Evolutionary conservation across 1,284 basidiomycete genomes (phyloP).

Genomic region (Rhodotorula sp.): DNA sequence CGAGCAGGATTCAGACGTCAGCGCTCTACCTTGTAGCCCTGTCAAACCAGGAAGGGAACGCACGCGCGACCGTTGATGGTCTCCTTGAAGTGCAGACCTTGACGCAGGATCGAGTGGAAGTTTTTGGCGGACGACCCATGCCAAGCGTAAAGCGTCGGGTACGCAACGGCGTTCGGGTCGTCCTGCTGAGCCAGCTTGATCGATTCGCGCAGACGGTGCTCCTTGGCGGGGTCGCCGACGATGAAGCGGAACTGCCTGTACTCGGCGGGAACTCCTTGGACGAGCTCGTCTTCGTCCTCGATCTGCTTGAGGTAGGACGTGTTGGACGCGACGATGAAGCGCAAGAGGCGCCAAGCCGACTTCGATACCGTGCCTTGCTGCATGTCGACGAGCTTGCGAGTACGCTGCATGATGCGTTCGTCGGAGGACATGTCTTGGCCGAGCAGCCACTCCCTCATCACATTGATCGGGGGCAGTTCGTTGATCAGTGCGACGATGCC

Average conservation of each 20-base stretch:
- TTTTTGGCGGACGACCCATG: conserved; percentile 22
- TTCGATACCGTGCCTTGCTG: conserved; percentile 16
- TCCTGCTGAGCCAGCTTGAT: conserved; percentile 26
- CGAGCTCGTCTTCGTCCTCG: conserved; percentile 39
- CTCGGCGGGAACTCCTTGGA: conserved; percentile 32
- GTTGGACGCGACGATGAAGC: conserved; percentile 42
- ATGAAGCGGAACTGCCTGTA: conserved; percentile 41
- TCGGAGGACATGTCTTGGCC: conserved; percentile 28
- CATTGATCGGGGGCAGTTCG: conserved; percentile 34
- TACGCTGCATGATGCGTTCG: conserved; percentile 29
- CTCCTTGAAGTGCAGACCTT: conserved; percentile 40
- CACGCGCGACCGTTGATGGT: conserved; percentile 31
- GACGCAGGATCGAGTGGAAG: conserved; percentile 38
- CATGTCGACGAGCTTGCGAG: conserved; percentile 38
- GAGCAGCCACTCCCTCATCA: conserved; percentile 38
- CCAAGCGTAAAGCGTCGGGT: conserved; percentile 37
- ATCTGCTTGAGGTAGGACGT: conserved; percentile 40
- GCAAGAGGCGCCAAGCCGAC: conserved; percentile 39
- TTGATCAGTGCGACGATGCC: conserved; percentile 30
- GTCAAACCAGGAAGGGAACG: too few species aligned
- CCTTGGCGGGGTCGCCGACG: conserved; percentile 39
- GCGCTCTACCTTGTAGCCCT: too few species aligned
- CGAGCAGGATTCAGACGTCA: too few species aligned
- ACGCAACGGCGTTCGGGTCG: conserved; percentile 22
- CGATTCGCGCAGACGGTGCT: conserved; percentile 29